Evolutionary conservation across 2,329 filamentous ascomycete genomes (phyloP).

Genomic region (Neofusicoccum umdonicola): DNA sequence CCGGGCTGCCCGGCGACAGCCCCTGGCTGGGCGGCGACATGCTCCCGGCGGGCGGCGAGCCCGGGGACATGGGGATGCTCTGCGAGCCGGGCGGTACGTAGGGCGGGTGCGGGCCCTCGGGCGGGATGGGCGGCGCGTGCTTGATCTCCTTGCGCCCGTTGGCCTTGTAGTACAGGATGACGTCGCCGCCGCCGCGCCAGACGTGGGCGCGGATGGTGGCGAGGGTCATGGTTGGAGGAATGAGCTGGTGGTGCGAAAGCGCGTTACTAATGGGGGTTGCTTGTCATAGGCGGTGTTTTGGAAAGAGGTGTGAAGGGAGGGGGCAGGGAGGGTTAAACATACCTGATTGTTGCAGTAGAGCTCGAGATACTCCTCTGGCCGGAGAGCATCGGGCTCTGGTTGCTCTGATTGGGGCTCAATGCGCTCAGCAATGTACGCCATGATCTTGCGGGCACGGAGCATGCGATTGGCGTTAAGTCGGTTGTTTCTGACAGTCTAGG

Average conservation of each 20-base stretch:
- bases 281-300: not conserved
- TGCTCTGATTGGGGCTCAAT: slow-evolving; percentile 70
- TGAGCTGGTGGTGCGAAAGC: slow-evolving; percentile 40
- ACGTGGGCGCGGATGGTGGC: slow-evolving; percentile 87
- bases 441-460: slow-evolving; percentile 91
- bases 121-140: slow-evolving; percentile 21
- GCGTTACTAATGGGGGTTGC: no score
- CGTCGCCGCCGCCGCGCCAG: slow-evolving; percentile 94
- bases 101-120: slow-evolving; percentile 1
- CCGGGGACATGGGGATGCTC: not conserved
- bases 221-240: slow-evolving; percentile 85
- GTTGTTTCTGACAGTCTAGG: slow-evolving; percentile 60
- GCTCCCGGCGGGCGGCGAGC: not conserved
- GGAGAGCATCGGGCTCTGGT: slow-evolving; percentile 59
- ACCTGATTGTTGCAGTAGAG: slow-evolving; percentile 93
- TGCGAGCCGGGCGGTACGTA: not conserved
- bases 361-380: slow-evolving; percentile 90
- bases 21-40: not conserved
- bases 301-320: not conserved
- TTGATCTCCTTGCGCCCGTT: slow-evolving; percentile 74
- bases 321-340: slow-evolving; percentile 32
- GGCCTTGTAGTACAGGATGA: slow-evolving; percentile 84
- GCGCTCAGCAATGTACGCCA: slow-evolving; percentile 86
- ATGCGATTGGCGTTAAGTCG: slow-evolving; percentile 95
- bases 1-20: not conserved